Evolutionary conservation across 352 stramenopile genomes (phyloP).

Genomic region (Globisporangium spinosum): DNA sequence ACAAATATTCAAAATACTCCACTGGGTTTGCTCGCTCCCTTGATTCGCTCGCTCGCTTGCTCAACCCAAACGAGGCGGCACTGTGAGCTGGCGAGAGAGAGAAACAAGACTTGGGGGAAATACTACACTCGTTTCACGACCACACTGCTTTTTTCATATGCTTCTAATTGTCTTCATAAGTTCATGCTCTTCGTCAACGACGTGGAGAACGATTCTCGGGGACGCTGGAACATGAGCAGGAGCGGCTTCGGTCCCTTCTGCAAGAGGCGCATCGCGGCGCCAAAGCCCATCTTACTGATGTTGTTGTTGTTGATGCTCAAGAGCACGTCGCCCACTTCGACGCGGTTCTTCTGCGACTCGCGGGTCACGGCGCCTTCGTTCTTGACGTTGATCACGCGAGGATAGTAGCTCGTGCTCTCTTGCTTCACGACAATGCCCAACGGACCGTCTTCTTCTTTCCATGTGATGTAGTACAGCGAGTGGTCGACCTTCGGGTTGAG

Average conservation of each 20-base stretch:
- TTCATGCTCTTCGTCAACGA: constrained; percentile 32
- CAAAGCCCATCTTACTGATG: constrained; percentile 89
- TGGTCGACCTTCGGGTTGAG: constrained; percentile 83
- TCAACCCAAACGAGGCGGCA: neutral
- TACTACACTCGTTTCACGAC: constrained; percentile 1
- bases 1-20: constrained; percentile 51
- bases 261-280: constrained; percentile 77
- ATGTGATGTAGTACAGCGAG: constrained; percentile 88
- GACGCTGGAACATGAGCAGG: constrained; percentile 84
- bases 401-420: constrained; percentile 84
- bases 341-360: constrained; percentile 79
- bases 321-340: constrained; percentile 77
- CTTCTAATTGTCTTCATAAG: constrained; percentile 10
- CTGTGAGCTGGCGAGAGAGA: neutral
- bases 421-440: constrained; percentile 87
- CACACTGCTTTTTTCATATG: constrained; percentile 3
- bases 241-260: constrained; percentile 85
- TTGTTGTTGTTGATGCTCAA: constrained; percentile 91
- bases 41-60: neutral
- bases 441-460: constrained; percentile 84
- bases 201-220: constrained; percentile 30
- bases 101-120: constrained; percentile 3
- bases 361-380: constrained; percentile 78
- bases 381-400: constrained; percentile 87
- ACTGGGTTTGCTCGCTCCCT: constrained; percentile 1